Evolutionary conservation across 2,329 filamentous ascomycete genomes (phyloP).

Genomic region (Diaporthe velutina): DNA sequence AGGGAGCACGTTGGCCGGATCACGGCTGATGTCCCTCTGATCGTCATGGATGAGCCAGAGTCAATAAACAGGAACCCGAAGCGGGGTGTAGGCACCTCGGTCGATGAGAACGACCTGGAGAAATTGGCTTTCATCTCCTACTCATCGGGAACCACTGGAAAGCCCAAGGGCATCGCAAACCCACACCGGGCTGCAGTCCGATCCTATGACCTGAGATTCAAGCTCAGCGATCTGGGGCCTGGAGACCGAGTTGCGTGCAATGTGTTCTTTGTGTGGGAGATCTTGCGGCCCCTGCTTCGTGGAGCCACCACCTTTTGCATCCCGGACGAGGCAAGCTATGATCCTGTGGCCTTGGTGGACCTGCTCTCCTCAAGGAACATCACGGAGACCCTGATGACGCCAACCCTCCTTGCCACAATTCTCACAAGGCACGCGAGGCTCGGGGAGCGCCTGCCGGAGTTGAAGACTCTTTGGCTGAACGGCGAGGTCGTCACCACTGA

Average conservation of each 20-base stretch:
- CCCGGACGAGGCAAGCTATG: slow-evolving; percentile 82
- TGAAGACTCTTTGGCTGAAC: slow-evolving; percentile 81
- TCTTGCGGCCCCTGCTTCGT: slow-evolving; percentile 79
- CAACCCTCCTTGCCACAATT: slow-evolving; percentile 81
- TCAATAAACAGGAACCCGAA: slow-evolving; percentile 44
- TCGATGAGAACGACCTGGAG: slow-evolving; percentile 76
- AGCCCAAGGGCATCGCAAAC: slow-evolving; percentile 86
- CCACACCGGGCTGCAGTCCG: slow-evolving; percentile 80
- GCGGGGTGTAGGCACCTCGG: slow-evolving; percentile 52
- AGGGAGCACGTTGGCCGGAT: slow-evolving; percentile 74
- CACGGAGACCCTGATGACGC: slow-evolving; percentile 88
- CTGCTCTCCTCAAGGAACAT: slow-evolving; percentile 74
- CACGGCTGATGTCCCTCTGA: slow-evolving; percentile 71
- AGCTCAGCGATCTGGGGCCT: slow-evolving; percentile 75
- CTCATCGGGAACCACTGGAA: slow-evolving; percentile 82
- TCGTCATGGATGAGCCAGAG: slow-evolving; percentile 70
- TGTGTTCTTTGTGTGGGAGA: slow-evolving; percentile 91
- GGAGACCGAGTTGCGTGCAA: slow-evolving; percentile 88
- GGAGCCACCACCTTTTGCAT: slow-evolving; percentile 83
- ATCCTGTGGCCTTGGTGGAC: slow-evolving; percentile 80
- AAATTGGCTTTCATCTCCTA: slow-evolving; percentile 85
- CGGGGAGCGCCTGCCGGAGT: slow-evolving; percentile 70
- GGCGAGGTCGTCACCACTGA: slow-evolving; percentile 87
- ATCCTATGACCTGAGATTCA: slow-evolving; percentile 81
- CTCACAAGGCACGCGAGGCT: slow-evolving; percentile 78